Conservation (phyloP, 2,329 filamentous ascomycete genomes). For the Paecilomyces formosus region DNA sequence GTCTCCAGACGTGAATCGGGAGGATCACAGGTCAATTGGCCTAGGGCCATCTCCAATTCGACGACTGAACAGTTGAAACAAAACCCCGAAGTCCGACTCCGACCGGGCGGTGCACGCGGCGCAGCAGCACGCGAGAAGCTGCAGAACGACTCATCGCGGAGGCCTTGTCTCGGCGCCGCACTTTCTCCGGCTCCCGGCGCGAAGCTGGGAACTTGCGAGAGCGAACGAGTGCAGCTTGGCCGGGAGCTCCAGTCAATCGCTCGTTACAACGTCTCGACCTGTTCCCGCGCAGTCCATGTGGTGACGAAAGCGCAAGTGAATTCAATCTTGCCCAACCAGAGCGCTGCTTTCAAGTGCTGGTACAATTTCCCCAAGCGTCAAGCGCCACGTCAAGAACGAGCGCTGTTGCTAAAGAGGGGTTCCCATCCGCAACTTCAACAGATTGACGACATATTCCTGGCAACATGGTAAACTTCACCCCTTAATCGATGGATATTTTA, state of each 20-base stretch:
- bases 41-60: background rate
- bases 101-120: background rate
- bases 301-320: background rate
- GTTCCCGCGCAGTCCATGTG: background rate
- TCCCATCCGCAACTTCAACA: background rate
- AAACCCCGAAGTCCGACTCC: background rate
- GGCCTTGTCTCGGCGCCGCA: slow-evolving; percentile 11
- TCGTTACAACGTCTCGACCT: background rate
- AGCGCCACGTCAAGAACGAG: background rate
- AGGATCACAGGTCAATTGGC: background rate
- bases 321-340: background rate
- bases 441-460: background rate
- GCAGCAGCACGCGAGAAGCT: background rate
- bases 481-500: background rate
- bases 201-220: background rate
- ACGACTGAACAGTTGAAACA: background rate
- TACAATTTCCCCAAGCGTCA: background rate
- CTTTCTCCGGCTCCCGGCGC: slow-evolving; percentile 15
- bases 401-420: background rate
- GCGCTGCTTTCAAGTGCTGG: background rate
- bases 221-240: slow-evolving; percentile 4
- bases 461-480: background rate
- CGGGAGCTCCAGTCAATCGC: background rate
- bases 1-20: background rate
- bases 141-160: background rate